These are phyloP conservation scores for Coniella lustricola DNA, from an alignment of 2,329 filamentous ascomycete species.

Conservation along the genomic window DNA sequence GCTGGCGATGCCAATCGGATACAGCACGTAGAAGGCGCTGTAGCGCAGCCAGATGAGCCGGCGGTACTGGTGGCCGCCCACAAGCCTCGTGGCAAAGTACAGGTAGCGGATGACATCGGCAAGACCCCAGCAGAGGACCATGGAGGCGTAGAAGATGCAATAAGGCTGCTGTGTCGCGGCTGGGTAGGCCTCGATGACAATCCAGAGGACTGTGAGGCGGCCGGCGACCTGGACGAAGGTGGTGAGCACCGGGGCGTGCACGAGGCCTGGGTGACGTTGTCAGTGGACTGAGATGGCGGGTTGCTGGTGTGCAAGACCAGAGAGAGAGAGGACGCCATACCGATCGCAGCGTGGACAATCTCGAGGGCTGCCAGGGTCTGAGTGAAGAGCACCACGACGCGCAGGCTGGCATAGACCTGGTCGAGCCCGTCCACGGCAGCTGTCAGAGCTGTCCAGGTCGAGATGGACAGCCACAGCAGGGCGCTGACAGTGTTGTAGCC, in stretches of 20 bases:
- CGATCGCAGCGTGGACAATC: conserved; percentile 8
- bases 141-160: not conserved
- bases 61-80: conserved; percentile 13
- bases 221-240: conserved; percentile 13
- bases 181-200: conserved; percentile 12
- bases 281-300: not conserved
- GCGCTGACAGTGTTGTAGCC: conserved; percentile 11
- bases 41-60: conserved; percentile 13
- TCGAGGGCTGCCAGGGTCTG: conserved; percentile 11
- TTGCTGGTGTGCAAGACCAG: too few relatives aligned
- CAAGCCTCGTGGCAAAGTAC: conserved; percentile 12
- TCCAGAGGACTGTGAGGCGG: conserved; percentile 13
- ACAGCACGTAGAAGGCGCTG: conserved; percentile 14
- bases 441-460: conserved; percentile 1
- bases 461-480: conserved; percentile 9
- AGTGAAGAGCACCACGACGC: conserved; percentile 6
- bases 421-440: conserved; percentile 2
- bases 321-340: not conserved
- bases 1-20: conserved; percentile 12
- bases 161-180: not conserved
- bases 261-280: conserved; percentile 7
- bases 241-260: conserved; percentile 11
- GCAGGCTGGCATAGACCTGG: conserved; percentile 8
- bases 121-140: conserved; percentile 12
- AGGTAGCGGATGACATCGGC: conserved; percentile 11